A percentile compares a stretch with the other conserved stretches of the same genome.
These are phyloP conservation scores for Teunomyces lycoperdinae DNA, from an alignment of 805 yeast species.

Conservation along the genomic window DNA sequence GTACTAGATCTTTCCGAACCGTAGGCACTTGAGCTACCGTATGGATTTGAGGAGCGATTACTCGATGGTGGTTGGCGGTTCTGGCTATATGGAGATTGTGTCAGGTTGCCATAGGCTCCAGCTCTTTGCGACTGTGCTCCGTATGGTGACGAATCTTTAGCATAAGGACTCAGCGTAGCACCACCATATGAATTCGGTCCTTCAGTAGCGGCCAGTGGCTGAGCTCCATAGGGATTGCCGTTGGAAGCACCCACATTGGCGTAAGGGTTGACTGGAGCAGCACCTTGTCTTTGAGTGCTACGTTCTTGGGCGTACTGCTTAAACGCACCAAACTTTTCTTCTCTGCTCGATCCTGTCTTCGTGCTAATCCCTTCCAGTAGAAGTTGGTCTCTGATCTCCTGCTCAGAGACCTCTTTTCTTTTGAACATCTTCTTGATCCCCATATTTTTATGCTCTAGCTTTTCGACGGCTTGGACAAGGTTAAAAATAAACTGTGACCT, in stretches of 20 bases:
- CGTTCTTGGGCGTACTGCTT: conserved; percentile 47
- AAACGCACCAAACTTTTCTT: conserved; percentile 52
- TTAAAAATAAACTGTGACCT: background rate
- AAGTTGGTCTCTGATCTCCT: conserved; percentile 41
- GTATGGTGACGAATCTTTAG: conserved; percentile 2
- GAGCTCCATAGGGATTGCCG: conserved; percentile 6
- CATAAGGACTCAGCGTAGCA: conserved; percentile 4
- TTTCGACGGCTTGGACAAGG: background rate
- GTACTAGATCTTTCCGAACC: background rate
- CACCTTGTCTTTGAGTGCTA: conserved; percentile 30
- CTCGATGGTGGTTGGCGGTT: background rate
- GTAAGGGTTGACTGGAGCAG: conserved; percentile 42
- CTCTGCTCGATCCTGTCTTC: conserved; percentile 26
- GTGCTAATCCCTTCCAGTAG: conserved; percentile 42
- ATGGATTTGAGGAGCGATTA: background rate
- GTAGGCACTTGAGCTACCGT: background rate
- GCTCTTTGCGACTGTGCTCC: background rate
- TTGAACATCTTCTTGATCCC: conserved; percentile 46
- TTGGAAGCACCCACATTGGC: conserved; percentile 22
- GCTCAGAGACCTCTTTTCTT: conserved; percentile 50
- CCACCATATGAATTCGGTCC: conserved; percentile 7
- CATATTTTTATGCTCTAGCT: conserved; percentile 27
- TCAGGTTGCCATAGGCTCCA: background rate
- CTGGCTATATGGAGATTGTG: background rate
- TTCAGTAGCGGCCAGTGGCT: conserved; percentile 1